Evolutionary conservation across 495 filamentous ascomycete species (phyloP).

Genomic region (Aspergillus leporis): DNA sequence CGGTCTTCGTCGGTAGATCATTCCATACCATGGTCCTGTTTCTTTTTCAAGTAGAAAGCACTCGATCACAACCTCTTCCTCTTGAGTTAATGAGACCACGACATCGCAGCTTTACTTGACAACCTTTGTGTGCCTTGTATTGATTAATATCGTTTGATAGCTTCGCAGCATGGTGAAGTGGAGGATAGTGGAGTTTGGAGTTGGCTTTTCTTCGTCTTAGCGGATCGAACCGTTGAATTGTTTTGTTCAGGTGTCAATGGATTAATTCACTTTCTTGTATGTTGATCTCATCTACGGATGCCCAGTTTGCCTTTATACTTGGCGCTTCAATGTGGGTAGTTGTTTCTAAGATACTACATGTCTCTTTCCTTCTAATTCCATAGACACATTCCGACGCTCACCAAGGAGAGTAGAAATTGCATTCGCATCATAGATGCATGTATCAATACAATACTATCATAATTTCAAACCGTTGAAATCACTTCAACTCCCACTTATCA

Average conservation of each 20-base stretch:
- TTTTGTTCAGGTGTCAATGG: not conserved
- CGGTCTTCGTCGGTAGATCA: conserved; percentile 30
- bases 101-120: conserved; percentile 13
- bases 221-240: not conserved
- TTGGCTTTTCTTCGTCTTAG: not conserved
- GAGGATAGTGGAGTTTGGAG: conserved; percentile 14
- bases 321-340: not conserved
- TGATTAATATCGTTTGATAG: conserved; percentile 4
- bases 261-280: not conserved
- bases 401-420: not conserved
- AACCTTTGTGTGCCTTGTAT: conserved; percentile 10
- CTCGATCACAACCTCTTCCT: not conserved
- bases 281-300: not conserved
- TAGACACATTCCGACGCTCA: no score
- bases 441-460: conserved; percentile 6
- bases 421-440: not conserved
- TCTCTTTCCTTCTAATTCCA: not conserved
- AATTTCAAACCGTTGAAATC: conserved; percentile 21
- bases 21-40: not conserved
- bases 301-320: not conserved
- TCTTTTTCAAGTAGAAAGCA: not conserved
- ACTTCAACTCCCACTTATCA: conserved; percentile 67
- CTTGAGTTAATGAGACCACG: conserved; percentile 34
- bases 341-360: not conserved
- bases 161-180: conserved; percentile 18